Evolutionary conservation across 495 filamentous ascomycete species (phyloP).

Genomic region (Penicillium steckii): DNA sequence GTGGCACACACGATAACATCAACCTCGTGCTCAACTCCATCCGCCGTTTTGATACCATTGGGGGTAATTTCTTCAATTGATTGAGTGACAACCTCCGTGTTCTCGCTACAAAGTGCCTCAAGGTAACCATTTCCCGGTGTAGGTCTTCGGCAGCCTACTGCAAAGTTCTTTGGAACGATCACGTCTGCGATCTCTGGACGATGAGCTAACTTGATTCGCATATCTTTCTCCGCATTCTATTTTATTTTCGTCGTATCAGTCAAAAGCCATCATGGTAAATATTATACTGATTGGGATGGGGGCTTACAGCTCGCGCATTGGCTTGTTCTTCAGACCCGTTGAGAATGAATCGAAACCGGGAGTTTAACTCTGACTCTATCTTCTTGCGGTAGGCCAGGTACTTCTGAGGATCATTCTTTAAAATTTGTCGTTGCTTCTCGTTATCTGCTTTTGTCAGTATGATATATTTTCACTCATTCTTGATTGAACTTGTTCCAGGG

Average conservation of each 20-base stretch:
- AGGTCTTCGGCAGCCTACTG: slow-evolving; percentile 24
- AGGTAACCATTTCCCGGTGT: slow-evolving; percentile 41
- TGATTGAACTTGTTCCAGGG: background rate
- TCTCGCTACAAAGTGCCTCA: slow-evolving; percentile 36
- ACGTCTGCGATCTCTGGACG: slow-evolving; percentile 5
- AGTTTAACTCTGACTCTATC: slow-evolving; percentile 39
- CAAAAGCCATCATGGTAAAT: background rate
- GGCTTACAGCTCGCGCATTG: background rate
- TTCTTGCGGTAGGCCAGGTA: slow-evolving; percentile 36
- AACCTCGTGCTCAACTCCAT: slow-evolving; percentile 13
- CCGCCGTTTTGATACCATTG: slow-evolving; percentile 39
- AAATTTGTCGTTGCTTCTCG: slow-evolving; percentile 28
- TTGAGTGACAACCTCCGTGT: slow-evolving; percentile 47
- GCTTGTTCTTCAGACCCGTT: slow-evolving; percentile 4
- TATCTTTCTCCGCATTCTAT: slow-evolving; percentile 1
- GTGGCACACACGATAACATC: background rate
- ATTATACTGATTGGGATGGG: background rate
- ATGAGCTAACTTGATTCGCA: background rate
- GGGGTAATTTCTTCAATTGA: slow-evolving; percentile 47
- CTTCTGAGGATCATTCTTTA: slow-evolving; percentile 18
- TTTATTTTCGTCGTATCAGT: background rate
- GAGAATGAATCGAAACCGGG: slow-evolving; percentile 28
- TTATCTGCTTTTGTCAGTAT: slow-evolving; percentile 20
- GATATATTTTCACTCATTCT: background rate
- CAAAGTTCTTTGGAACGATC: slow-evolving; percentile 12